A percentile compares a stretch with the other conserved stretches of the same genome.
Conservation (phyloP, 2,329 filamentous ascomycete genomes). For the Trichophyton mentagrophytes region DNA sequence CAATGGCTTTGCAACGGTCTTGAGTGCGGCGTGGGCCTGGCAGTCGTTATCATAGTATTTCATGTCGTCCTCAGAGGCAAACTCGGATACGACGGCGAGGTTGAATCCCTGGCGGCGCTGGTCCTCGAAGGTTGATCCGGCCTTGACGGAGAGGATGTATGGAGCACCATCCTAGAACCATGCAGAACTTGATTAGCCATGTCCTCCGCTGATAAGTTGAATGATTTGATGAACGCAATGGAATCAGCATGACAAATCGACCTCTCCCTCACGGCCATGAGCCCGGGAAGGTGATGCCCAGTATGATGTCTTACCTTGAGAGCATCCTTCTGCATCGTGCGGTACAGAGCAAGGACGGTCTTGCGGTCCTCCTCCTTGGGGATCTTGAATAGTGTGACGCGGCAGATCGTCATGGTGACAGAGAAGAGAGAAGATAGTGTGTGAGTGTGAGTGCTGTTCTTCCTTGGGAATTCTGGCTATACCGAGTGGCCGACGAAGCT, state of each 20-base stretch:
- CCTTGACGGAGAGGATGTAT: conserved; percentile 48
- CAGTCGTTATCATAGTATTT: conserved; percentile 50
- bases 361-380: conserved; percentile 28
- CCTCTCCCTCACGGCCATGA: too few species aligned
- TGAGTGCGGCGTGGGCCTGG: conserved; percentile 36
- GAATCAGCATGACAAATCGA: too few species aligned
- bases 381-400: conserved; percentile 37
- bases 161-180: conserved; percentile 48
- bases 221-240: too few species aligned
- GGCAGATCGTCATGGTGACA: conserved; percentile 21
- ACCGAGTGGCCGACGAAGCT: too few species aligned
- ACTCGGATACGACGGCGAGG: conserved; percentile 45
- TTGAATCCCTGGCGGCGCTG: conserved; percentile 52
- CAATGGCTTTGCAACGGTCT: conserved; percentile 14
- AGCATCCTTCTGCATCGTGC: conserved; percentile 22
- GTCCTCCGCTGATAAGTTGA: too few species aligned
- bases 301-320: conserved; percentile 21
- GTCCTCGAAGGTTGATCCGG: conserved; percentile 33
- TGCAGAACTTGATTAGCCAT: not conserved
- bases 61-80: conserved; percentile 50
- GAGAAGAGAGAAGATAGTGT: too few species aligned
- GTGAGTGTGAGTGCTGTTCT: too few species aligned
- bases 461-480: too few species aligned
- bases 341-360: conserved; percentile 26
- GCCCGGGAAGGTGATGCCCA: too few species aligned